Evolutionary conservation across 2,329 filamentous ascomycete genomes (phyloP).

Genomic region (Trichocomaceae sp.): DNA sequence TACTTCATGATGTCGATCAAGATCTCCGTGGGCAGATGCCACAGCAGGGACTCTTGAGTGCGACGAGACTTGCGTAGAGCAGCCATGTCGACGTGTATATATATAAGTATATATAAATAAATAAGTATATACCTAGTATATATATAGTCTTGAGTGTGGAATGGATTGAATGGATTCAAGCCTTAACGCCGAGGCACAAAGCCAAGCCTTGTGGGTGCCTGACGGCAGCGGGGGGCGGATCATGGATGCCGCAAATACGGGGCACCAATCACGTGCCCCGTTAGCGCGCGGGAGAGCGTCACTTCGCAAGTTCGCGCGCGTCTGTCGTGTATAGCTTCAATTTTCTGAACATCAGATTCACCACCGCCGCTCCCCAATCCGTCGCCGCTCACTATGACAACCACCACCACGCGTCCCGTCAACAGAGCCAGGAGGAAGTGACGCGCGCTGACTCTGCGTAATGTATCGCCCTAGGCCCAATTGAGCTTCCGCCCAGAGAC

Average conservation of each 20-base stretch:
- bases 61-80: not conserved
- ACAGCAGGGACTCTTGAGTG: not conserved
- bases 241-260: not conserved
- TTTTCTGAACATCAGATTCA: not conserved
- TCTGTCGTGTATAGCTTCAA: not conserved
- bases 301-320: not conserved
- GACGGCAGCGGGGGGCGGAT: too few species aligned
- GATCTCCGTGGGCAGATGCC: not conserved
- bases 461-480: slow-evolving; percentile 7
- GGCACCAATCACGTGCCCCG: not conserved
- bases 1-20: not conserved
- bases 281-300: slow-evolving; percentile 5
- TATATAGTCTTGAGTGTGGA: too few species aligned
- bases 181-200: not conserved
- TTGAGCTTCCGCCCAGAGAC: slow-evolving; percentile 6
- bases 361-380: not conserved
- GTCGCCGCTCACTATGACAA: slow-evolving; percentile 6
- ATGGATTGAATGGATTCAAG: too few species aligned
- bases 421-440: slow-evolving; percentile 3
- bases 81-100: not conserved
- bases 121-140: too few species aligned
- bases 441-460: not conserved
- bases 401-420: not conserved
- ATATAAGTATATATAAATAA: too few species aligned
- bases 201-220: not conserved